Evolutionary conservation across 2,329 filamentous ascomycete species (phyloP), one percentile per base, ranked within the genome.

Genomic region (Arthrobotrys musiformis): DNA sequence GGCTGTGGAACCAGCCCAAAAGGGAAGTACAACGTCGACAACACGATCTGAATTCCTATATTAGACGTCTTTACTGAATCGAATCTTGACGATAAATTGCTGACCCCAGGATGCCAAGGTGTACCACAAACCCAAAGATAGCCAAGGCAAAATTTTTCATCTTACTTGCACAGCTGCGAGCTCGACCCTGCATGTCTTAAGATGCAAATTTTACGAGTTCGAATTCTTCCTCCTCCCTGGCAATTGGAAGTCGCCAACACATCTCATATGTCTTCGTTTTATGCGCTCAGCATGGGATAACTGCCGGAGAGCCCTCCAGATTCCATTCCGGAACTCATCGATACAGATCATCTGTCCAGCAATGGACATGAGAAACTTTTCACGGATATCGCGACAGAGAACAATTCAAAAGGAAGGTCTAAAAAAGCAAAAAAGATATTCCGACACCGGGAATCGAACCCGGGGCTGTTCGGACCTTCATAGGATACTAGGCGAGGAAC

Each of bases 11-110:
- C 50, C 6, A 9, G 2, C 50, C 22, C 28, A 56, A 56, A 56
- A 35, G 6, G 30, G 50, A 56, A 56, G 50, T 56, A 4, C 50
- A 56, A 56, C 50, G 13, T 56, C 30, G 17, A 35, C 50, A 56
- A 56, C 50, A 35, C 50, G n/a, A 28, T 52, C 24, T n/a, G 13
- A 30, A 52, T 24, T 28, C 19, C 22, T 7, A 19, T n/a, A n/a
- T n/a, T n/a, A 40, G n/a, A n/a, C 9, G 13, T 40, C 40, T 19
- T 4, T 7, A 7, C n/a, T n/a, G n/a, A n/a, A n/a, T n/a, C n/a
- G n/a, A n/a, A n/a, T n/a, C n/a, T n/a, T n/a, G n/a, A n/a, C n/a
- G n/a, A n/a, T n/a, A 26, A 26, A 15, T 26, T 26, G 24, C 24
- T 28, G 11, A 52, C 24, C 15, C 24, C 26, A 6, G 13, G 26